These are phyloP conservation scores for Tulasnella sp. DNA, from an alignment of 768 basidiomycete genomes.

Conservation along the genomic window DNA sequence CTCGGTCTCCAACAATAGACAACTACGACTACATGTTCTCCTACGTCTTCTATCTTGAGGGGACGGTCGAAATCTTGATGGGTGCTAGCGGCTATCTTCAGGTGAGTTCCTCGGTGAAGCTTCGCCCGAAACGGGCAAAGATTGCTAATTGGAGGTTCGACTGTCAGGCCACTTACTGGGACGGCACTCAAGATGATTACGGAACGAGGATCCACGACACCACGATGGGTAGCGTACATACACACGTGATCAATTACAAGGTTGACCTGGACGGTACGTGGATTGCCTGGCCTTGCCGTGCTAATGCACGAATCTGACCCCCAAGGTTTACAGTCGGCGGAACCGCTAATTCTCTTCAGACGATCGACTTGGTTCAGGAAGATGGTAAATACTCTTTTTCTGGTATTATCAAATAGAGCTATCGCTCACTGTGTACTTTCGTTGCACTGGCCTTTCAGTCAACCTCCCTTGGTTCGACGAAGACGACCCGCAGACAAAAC, in stretches of 20 bases:
- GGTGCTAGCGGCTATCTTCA: neutral
- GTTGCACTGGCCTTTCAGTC: neutral
- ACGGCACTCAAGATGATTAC: neutral
- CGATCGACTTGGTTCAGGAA: neutral
- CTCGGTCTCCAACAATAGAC: neutral
- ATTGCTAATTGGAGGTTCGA: neutral
- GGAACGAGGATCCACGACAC: neutral
- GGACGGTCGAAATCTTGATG: neutral
- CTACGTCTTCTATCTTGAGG: neutral
- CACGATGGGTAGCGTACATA: neutral
- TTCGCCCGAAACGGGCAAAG: neutral
- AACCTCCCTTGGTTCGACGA: neutral
- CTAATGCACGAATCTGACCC: neutral
- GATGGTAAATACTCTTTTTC: no score
- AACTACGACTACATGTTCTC: constrained; percentile 3
- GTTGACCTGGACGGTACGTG: neutral
- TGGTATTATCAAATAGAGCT: no score
- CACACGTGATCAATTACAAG: neutral
- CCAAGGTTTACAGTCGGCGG: neutral
- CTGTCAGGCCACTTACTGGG: neutral
- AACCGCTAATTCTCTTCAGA: neutral
- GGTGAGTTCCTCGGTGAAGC: neutral
- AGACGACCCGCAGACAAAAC: neutral
- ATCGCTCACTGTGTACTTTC: no score
- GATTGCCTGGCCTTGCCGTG: neutral